These are phyloP conservation scores for Croton setiger DNA, from an alignment of 441 rosid genomes.

Conservation along the genomic window DNA sequence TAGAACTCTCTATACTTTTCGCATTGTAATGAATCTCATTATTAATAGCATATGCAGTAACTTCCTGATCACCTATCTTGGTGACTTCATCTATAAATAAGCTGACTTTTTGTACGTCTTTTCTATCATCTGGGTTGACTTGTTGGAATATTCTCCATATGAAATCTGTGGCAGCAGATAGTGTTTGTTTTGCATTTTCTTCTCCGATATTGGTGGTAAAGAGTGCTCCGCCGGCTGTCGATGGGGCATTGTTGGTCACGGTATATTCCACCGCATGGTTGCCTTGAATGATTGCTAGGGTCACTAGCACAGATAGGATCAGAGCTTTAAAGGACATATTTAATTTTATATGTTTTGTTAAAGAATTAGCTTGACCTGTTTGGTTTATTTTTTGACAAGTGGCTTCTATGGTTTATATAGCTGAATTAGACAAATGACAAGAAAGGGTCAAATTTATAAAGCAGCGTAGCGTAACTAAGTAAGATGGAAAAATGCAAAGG, in stretches of 20 bases:
- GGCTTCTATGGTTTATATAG: too few relatives aligned
- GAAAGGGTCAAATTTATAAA: too few relatives aligned
- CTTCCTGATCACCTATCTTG: too few relatives aligned
- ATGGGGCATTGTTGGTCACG: slow-evolving; percentile 22
- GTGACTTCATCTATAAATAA: slow-evolving; percentile 22
- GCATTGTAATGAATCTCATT: slow-evolving; percentile 27
- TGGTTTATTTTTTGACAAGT: too few relatives aligned
- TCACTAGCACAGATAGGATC: slow-evolving; percentile 19
- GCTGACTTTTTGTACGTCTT: slow-evolving; percentile 19
- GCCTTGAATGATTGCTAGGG: neutral
- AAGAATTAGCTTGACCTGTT: too few relatives aligned
- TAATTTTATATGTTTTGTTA: too few relatives aligned
- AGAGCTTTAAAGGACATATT: too few relatives aligned
- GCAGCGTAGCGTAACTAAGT: too few relatives aligned
- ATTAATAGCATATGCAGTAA: slow-evolving; percentile 20
- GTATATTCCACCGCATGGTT: slow-evolving; percentile 30
- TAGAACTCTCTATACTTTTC: slow-evolving; percentile 9
- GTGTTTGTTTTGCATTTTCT: slow-evolving; percentile 14
- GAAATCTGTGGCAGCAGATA: slow-evolving; percentile 26
- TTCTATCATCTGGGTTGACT: slow-evolving; percentile 18
- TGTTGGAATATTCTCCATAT: slow-evolving; percentile 35
- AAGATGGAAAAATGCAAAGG: too few relatives aligned
- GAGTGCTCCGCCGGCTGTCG: slow-evolving; percentile 25
- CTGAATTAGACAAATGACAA: too few relatives aligned
- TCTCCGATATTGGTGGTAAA: slow-evolving; percentile 27